phyloP scores from a whole-genome alignment of 2,329 filamentous ascomycete species.

The Alternaria burnsii region DNA sequence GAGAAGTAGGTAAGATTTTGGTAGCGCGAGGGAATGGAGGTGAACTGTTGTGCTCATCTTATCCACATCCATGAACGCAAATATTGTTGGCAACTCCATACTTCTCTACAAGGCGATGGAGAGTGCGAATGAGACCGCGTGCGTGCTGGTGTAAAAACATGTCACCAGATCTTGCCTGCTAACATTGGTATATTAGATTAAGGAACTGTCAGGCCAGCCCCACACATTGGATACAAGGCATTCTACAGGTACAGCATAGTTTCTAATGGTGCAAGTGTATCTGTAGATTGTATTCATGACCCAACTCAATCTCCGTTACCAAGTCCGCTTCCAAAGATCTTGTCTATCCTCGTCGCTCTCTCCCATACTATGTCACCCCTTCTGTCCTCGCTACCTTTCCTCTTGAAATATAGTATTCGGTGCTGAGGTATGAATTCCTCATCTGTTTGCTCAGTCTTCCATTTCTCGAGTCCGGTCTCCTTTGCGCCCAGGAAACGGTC shows the following conservation, averaged over 20 bases:
- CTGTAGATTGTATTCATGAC: too few relatives aligned
- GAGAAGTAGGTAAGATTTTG: neutral
- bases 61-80: neutral
- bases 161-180: neutral
- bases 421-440: slow-evolving; percentile 67
- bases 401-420: slow-evolving; percentile 61
- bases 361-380: slow-evolving; percentile 59
- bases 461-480: slow-evolving; percentile 59
- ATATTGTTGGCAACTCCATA: neutral
- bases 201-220: neutral
- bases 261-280: neutral
- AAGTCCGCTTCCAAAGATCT: slow-evolving; percentile 57
- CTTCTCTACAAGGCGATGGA: neutral
- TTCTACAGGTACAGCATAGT: neutral
- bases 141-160: neutral
- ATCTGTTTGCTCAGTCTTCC: slow-evolving; percentile 63
- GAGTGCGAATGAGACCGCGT: neutral
- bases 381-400: slow-evolving; percentile 39
- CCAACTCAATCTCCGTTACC: slow-evolving; percentile 12
- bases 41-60: neutral
- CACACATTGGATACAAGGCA: neutral
- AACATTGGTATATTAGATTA: neutral
- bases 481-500: slow-evolving; percentile 62
- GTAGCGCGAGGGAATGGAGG: neutral
- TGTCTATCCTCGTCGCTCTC: slow-evolving; percentile 56